Evolutionary conservation across 495 filamentous ascomycete genomes (phyloP).

Genomic region (Margaritispora aquatica): DNA sequence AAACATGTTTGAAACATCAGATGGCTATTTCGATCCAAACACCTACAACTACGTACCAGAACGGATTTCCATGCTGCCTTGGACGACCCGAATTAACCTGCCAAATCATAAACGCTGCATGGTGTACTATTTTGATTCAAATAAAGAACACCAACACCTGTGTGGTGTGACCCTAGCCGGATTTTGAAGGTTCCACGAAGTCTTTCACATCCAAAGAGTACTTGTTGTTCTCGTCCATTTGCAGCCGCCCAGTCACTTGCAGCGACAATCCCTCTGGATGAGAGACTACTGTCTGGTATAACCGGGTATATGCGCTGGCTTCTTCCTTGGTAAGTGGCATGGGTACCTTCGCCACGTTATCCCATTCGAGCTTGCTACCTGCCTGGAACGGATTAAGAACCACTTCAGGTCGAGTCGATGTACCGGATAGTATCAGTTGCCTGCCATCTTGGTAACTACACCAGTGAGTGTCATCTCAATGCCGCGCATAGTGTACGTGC

Average conservation of each 20-base stretch:
- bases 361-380: slow-evolving; percentile 18
- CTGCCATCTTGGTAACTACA: slow-evolving; percentile 14
- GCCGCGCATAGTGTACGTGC: slow-evolving; percentile 16
- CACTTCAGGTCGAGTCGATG: slow-evolving; percentile 11
- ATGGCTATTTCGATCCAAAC: slow-evolving; percentile 4
- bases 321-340: slow-evolving; percentile 14
- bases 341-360: slow-evolving; percentile 14
- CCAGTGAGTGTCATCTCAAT: slow-evolving; percentile 20
- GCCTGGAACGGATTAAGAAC: slow-evolving; percentile 13
- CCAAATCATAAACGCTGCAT: slow-evolving; percentile 3
- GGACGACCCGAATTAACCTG: slow-evolving; percentile 2
- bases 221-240: slow-evolving; percentile 2
- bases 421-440: slow-evolving; percentile 16
- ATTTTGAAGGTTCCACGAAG: slow-evolving; percentile 5
- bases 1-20: slow-evolving; percentile 3
- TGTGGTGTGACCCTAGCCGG: not conserved
- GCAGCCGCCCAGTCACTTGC: slow-evolving; percentile 8
- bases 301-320: slow-evolving; percentile 11
- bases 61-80: slow-evolving; percentile 3
- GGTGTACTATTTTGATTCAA: slow-evolving; percentile 4
- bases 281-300: slow-evolving; percentile 2
- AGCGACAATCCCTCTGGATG: slow-evolving; percentile 3
- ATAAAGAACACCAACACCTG: not conserved
- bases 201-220: slow-evolving; percentile 8
- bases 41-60: slow-evolving; percentile 3